These are phyloP conservation scores for Talaromyces amestolkiae DNA, from an alignment of 2,329 filamentous ascomycete species.

Conservation along the genomic window DNA sequence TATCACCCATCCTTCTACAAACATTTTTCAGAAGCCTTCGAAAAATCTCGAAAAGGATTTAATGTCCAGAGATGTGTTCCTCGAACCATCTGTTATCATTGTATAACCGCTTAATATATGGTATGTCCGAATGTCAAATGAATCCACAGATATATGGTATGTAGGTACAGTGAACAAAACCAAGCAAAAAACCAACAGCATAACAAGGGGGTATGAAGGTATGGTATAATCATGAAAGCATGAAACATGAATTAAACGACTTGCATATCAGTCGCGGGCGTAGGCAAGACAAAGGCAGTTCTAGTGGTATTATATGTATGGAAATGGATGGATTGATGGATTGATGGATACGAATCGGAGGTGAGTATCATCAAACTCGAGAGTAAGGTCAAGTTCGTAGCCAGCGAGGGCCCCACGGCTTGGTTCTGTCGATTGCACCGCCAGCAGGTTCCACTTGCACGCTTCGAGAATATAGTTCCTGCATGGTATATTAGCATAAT, in stretches of 20 bases:
- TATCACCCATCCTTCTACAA: background rate
- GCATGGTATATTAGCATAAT: slow-evolving; percentile 16
- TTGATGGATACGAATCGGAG: too few relatives aligned
- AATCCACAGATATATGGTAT: background rate
- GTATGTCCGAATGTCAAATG: background rate
- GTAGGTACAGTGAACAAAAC: background rate
- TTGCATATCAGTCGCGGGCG: background rate
- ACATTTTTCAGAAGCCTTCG: background rate
- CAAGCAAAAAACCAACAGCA: background rate
- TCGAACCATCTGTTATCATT: background rate
- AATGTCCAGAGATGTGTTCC: too few relatives aligned
- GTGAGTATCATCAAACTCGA: too few relatives aligned
- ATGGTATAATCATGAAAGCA: slow-evolving; percentile 16
- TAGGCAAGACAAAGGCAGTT: background rate
- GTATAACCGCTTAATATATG: background rate
- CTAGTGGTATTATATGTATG: slow-evolving; percentile 4
- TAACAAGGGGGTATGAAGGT: slow-evolving; percentile 15
- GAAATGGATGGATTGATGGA: background rate
- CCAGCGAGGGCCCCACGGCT: slow-evolving; percentile 38
- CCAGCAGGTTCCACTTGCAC: slow-evolving; percentile 52
- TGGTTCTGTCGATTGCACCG: slow-evolving; percentile 37
- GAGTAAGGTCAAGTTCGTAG: slow-evolving; percentile 15
- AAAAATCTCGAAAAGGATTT: background rate
- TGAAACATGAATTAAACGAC: slow-evolving; percentile 9
- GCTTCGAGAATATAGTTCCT: slow-evolving; percentile 62